Base-by-base conservation (phyloP, 2,329 filamentous ascomycete genomes). In the Xylaria sp. region DNA sequence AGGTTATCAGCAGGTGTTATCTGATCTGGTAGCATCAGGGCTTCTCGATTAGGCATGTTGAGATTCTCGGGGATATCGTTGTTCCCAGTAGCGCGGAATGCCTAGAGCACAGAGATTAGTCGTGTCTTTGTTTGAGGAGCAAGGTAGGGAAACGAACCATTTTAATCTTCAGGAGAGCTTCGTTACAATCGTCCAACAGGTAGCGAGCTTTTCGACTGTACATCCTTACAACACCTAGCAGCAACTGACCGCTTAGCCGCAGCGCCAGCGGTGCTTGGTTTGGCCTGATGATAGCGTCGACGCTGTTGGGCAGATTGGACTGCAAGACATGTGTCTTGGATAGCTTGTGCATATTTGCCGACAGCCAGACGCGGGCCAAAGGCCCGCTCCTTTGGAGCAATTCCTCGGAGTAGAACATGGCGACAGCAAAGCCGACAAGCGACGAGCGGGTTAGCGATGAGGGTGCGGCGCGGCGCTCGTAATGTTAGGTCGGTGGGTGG, bases 201-300 rank as follows among this genome's bases (percentile, higher is more conserved):
- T 99, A 99, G 76, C 94, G 92, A 77, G 96, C 95, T 83, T 99
- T 99, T 78, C 96, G 89, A 81, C 94, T 97, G 82, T 99, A 99
- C 78, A 99, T 99, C 78, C 95, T 90, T 75, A 98, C 96, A 30
- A 99, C 96, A 83, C 96, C 96, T 64, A 99, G 88, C 77, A 99
- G 85, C 66, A 99, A 86, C 83, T 99, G 96, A 68, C 95, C 94
- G 78, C 94, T 98, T 70, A 99, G 84, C 74, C 96, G 93, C 76
- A 99, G 83, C 34, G 96, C 96, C 88, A 99, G 95, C 34, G 96
- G 96, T 50, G 95, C 96, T 82, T 97, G 93, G 72, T 92, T 93
- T 57, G 93, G 93, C 67, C 93, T 93, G 73, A 98, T 96, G 80
- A 99, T 99, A 74, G 94, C 93, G 80, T 93, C 92, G 72, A 99